Conservation (phyloP, 2,329 filamentous ascomycete genomes). For the Fusarium sp. region DNA sequence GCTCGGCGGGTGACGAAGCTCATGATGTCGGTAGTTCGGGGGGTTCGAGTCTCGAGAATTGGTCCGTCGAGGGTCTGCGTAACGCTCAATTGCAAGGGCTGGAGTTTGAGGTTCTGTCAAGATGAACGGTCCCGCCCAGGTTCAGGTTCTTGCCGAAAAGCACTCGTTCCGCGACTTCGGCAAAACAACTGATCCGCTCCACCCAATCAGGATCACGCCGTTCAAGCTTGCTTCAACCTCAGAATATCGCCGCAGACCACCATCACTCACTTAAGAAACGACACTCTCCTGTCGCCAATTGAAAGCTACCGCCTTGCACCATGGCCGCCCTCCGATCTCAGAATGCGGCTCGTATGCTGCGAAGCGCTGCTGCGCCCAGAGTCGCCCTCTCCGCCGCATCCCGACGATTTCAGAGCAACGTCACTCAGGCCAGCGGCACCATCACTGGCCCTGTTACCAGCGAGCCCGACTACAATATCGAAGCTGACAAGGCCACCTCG, state of each 20-base stretch:
- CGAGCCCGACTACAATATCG: conserved; percentile 81
- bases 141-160: conserved; percentile 55
- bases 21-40: conserved; percentile 69
- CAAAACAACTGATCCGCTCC: conserved; percentile 52
- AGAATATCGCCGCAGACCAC: conserved; percentile 43
- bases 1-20: conserved; percentile 89
- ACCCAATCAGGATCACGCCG: conserved; percentile 52
- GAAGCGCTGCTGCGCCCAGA: conserved; percentile 52
- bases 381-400: conserved; percentile 53
- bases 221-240: conserved; percentile 42
- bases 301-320: conserved; percentile 43
- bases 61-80: conserved; percentile 44
- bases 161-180: conserved; percentile 52
- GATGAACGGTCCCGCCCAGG: conserved; percentile 38
- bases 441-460: conserved; percentile 60
- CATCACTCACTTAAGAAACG: conserved; percentile 36
- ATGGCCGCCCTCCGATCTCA: conserved; percentile 74
- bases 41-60: conserved; percentile 36
- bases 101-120: conserved; percentile 37
- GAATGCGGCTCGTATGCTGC: conserved; percentile 60
- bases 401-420: conserved; percentile 63
- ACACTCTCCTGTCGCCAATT: conserved; percentile 34
- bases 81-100: conserved; percentile 48
- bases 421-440: conserved; percentile 53
- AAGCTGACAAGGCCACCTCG: conserved; percentile 90